Conservation (phyloP, 1,284 basidiomycete genomes). For the Vanrija humicola region DNA sequence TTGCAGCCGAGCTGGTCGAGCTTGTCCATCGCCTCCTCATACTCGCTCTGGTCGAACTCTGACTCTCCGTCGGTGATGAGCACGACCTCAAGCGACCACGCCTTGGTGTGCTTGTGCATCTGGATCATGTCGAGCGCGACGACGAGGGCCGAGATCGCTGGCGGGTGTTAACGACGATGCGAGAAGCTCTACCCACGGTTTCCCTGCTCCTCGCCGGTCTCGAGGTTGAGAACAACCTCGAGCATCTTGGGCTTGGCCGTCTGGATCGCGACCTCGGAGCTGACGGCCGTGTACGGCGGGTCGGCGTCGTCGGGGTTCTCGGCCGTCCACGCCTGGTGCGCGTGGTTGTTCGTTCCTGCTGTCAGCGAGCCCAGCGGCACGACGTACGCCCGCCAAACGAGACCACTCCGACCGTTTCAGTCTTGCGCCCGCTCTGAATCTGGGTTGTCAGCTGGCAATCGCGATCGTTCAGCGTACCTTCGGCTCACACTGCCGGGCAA, state of each 20-base stretch:
- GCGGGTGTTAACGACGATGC: too few relatives aligned
- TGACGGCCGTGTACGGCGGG: constrained; percentile 64
- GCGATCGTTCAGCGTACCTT: constrained; percentile 57
- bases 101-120: constrained; percentile 57
- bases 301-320: constrained; percentile 39
- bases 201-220: constrained; percentile 50
- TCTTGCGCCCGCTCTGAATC: constrained; percentile 86
- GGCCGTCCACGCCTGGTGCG: constrained; percentile 51
- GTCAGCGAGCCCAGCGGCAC: constrained; percentile 9
- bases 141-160: constrained; percentile 81
- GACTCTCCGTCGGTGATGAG: constrained; percentile 70
- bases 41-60: constrained; percentile 54
- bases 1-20: constrained; percentile 61
- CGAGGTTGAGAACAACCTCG: constrained; percentile 66
- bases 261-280: constrained; percentile 71
- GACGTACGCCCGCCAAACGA: constrained; percentile 71
- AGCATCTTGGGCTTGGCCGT: constrained; percentile 73
- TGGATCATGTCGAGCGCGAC: constrained; percentile 69
- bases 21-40: constrained; percentile 63
- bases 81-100: constrained; percentile 76
- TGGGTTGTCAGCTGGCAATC: constrained; percentile 37
- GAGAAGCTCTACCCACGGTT: constrained; percentile 47
- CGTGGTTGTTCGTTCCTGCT: constrained; percentile 68
- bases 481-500: constrained; percentile 81
- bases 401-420: constrained; percentile 82